A percentile compares a stretch with the other conserved stretches of the same genome.
Conservation (phyloP, 768 basidiomycete species). For the Ramaria sp. region DNA sequence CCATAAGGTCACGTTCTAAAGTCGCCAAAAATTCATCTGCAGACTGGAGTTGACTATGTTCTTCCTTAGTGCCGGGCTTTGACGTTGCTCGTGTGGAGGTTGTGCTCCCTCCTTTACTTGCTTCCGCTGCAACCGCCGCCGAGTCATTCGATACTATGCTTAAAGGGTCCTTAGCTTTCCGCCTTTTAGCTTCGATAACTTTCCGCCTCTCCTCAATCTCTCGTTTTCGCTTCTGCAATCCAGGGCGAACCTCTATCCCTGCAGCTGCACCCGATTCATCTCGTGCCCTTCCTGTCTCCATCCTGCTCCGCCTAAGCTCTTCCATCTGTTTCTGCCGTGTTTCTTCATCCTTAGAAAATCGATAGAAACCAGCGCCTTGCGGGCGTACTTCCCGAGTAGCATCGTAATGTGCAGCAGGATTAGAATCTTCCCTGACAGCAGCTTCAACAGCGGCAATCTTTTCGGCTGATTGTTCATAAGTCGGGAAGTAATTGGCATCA, state of each 20-base stretch:
- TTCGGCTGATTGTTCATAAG: constrained; percentile 77
- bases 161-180: constrained; percentile 30
- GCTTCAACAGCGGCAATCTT: constrained; percentile 65
- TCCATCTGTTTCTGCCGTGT: constrained; percentile 74
- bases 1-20: constrained; percentile 47
- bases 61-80: constrained; percentile 18
- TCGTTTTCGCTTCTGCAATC: constrained; percentile 22
- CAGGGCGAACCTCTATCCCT: constrained; percentile 39
- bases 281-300: constrained; percentile 59
- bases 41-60: constrained; percentile 18
- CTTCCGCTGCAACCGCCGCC: neutral
- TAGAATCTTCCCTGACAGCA: constrained; percentile 57
- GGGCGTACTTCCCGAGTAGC: constrained; percentile 72
- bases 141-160: neutral
- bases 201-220: constrained; percentile 68
- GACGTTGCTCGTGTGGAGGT: neutral
- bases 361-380: constrained; percentile 86
- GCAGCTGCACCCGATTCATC: constrained; percentile 45
- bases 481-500: constrained; percentile 78
- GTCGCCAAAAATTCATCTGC: constrained; percentile 61
- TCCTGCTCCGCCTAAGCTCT: constrained; percentile 52
- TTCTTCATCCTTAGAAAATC: constrained; percentile 82
- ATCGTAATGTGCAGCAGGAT: constrained; percentile 74
- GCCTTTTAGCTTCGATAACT: constrained; percentile 54
- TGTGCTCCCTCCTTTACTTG: neutral